These are phyloP conservation scores for Chlorella sorokiniana DNA, from an alignment of 139 green algal species.

Conservation along the genomic window DNA sequence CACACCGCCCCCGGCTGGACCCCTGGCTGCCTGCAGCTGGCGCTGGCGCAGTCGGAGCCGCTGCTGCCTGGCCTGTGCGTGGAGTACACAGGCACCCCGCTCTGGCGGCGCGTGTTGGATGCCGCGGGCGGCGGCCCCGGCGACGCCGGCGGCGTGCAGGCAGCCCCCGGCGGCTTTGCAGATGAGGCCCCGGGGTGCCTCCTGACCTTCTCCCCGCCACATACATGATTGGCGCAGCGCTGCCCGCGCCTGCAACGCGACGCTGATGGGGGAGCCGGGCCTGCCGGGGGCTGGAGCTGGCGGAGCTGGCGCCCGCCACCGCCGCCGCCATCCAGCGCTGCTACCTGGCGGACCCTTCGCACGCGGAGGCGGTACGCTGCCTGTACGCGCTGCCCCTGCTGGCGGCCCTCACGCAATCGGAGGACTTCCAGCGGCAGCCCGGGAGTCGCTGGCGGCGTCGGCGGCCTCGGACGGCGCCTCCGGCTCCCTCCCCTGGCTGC, in stretches of 20 bases:
- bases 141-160: neutral
- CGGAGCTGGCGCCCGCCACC: neutral
- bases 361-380: slow-evolving; percentile 9
- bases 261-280: neutral
- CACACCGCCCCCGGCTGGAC: too few relatives aligned
- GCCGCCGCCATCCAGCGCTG: neutral
- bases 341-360: neutral
- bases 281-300: neutral
- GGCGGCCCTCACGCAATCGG: neutral
- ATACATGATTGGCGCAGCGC: neutral
- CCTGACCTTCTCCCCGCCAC: neutral
- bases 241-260: neutral
- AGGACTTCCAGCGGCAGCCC: neutral
- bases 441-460: too few relatives aligned
- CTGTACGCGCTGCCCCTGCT: slow-evolving; percentile 12
- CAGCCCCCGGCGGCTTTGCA: neutral
- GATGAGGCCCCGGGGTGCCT: neutral
- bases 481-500: neutral
- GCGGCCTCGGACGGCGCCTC: neutral
- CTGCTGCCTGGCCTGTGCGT: neutral
- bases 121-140: neutral
- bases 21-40: neutral
- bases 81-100: neutral
- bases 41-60: neutral
- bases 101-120: neutral